Base-by-base conservation (phyloP, 805 yeast genomes). In the Yueomyces sinensis region DNA sequence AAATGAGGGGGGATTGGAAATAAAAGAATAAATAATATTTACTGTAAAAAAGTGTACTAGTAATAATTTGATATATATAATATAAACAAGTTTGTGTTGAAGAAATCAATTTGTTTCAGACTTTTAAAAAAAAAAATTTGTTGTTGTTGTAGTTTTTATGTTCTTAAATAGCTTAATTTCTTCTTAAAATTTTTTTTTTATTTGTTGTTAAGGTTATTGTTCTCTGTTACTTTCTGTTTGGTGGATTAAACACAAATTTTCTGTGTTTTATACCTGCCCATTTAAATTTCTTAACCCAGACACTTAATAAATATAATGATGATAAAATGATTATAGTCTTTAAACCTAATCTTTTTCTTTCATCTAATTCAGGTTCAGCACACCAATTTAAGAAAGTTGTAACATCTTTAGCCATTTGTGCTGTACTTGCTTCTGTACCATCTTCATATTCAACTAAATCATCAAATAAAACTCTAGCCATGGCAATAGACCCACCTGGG, bases 351-450 rank as follows among this genome's bases (percentile, higher is more conserved):
- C 80, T 83, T 78, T 91, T 91, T 70, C 98, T 82, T 59, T 86
- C 95, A 55, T 91, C 98, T 54, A 82, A 95, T 69, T 91, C 98
- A 42, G 98, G 98, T 68, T 86, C 95, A 39, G 95, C 68, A 45
- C 95, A 84, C 98, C 98, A 91, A 74, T 87, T 82, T 62, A 91
- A 76, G 80, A 91, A 91, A 35, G 84, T 76, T 43, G 84, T 67
- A 38, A 91, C 98, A 63, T 91, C 98, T 73, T 91, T 91, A 49
- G 98, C 98, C 97, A 89, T 87, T 71, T 91, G 98, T 38, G 97
- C 79, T 44, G 97, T 81, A 36, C 97, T 77, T 36, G 98, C 97
- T 40, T 94, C 95, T 40, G 98, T 91, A 58, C 98, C 98, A 61
- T 91, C 98, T 62, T 91, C 98, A 66, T 77, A 91, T 70, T 91